Evolutionary conservation across 345 rosid genomes (phyloP).

Genomic region (Acer yangbiense): DNA sequence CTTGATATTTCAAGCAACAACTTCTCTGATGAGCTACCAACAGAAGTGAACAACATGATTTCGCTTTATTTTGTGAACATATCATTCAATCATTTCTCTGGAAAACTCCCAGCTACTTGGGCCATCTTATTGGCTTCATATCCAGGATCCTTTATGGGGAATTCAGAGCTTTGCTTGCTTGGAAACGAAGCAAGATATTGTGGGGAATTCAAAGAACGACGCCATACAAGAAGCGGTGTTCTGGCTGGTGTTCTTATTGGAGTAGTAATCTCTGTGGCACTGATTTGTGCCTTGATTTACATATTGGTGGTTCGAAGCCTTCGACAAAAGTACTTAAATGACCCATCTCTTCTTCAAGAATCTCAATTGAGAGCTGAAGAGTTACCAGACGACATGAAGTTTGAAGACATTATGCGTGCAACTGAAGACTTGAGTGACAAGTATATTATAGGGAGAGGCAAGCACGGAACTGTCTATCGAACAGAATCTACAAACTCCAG

Average conservation of each 20-base stretch:
- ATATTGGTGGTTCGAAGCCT: constrained; percentile 20
- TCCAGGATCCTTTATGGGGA: constrained; percentile 40
- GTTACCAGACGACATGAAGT: constrained; percentile 32
- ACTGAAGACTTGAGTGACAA: constrained; percentile 39
- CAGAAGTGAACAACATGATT: constrained; percentile 36
- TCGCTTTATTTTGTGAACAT: constrained; percentile 36
- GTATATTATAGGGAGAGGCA: constrained; percentile 45
- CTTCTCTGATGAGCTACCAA: constrained; percentile 34
- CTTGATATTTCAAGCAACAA: constrained; percentile 47
- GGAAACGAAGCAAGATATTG: constrained; percentile 21
- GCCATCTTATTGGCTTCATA: constrained; percentile 26
- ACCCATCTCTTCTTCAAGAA: constrained; percentile 31
- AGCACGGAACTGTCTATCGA: constrained; percentile 44
- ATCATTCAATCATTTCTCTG: constrained; percentile 39
- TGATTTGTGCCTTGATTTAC: constrained; percentile 33
- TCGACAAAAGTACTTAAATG: constrained; percentile 9
- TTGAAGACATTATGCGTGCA: constrained; percentile 41
- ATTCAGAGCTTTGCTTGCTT: constrained; percentile 30
- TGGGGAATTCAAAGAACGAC: constrained; percentile 8
- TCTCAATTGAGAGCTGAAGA: constrained; percentile 23
- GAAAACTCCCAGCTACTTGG: constrained; percentile 36
- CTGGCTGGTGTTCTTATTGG: constrained; percentile 31
- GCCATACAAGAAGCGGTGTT: constrained; percentile 12
- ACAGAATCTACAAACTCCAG: constrained; percentile 30
- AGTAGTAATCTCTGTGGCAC: constrained; percentile 25